Conservation (phyloP, 306 rosid genomes). For the Quercus parvula region DNA sequence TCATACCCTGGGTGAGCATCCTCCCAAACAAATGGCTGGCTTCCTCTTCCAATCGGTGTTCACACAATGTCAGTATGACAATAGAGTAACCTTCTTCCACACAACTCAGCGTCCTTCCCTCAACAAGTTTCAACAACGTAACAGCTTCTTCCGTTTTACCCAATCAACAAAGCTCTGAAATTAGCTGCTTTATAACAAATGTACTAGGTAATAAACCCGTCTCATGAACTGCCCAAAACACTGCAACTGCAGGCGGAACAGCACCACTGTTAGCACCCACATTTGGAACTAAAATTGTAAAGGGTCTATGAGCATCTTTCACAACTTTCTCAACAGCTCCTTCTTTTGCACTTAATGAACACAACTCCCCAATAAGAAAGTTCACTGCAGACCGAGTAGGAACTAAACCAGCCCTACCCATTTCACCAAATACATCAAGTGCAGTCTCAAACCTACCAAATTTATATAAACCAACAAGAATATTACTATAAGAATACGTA, state of each 20-base stretch:
- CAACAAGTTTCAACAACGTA: slow-evolving; percentile 41
- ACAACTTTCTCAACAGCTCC: slow-evolving; percentile 56
- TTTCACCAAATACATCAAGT: slow-evolving; percentile 49
- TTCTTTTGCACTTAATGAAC: slow-evolving; percentile 55
- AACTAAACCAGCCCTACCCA: slow-evolving; percentile 42
- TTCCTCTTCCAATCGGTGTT: slow-evolving; percentile 35
- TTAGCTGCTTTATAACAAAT: slow-evolving; percentile 50
- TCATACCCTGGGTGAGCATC: slow-evolving; percentile 38
- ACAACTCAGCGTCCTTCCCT: slow-evolving; percentile 48
- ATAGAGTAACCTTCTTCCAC: slow-evolving; percentile 44
- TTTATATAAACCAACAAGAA: slow-evolving; percentile 64
- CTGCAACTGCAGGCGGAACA: slow-evolving; percentile 50
- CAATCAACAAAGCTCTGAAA: slow-evolving; percentile 56
- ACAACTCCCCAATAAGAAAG: slow-evolving; percentile 56
- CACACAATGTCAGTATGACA: slow-evolving; percentile 51
- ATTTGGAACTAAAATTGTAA: slow-evolving; percentile 55
- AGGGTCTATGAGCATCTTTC: slow-evolving; percentile 39
- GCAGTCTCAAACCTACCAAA: slow-evolving; percentile 54
- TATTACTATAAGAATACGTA: slow-evolving; percentile 61
- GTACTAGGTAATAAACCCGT: slow-evolving; percentile 58
- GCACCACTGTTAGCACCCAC: slow-evolving; percentile 42
- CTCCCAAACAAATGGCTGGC: slow-evolving; percentile 10
- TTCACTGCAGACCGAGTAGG: slow-evolving; percentile 65
- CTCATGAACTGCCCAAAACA: slow-evolving; percentile 47
- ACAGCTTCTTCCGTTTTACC: slow-evolving; percentile 52